Evolutionary conservation across 2,329 filamentous ascomycete species (phyloP).

Genomic region (Boeremia exigua): DNA sequence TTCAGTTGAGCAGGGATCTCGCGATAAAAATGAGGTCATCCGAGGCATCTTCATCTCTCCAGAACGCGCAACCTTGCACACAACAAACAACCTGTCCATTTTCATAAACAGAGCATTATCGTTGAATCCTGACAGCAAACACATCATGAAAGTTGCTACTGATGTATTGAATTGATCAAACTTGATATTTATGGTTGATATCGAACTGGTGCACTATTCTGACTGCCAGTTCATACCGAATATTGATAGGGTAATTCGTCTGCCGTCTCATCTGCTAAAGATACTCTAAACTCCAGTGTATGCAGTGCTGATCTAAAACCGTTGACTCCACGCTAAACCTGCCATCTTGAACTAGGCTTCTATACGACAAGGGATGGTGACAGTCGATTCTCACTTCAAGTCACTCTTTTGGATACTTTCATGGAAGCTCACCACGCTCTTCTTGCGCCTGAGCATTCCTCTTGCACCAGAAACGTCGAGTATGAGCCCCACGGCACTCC

Average conservation of each 20-base stretch:
- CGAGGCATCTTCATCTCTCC: constrained; percentile 5
- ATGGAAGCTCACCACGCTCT: constrained; percentile 9
- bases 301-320: background rate
- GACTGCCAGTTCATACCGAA: background rate
- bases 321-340: background rate
- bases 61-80: constrained; percentile 6
- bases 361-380: background rate
- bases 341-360: background rate
- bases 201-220: too few relatives aligned
- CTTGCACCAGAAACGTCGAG: constrained; percentile 41
- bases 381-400: background rate
- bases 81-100: background rate
- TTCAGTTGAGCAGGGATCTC: constrained; percentile 20
- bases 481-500: constrained; percentile 21
- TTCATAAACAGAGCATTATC: background rate
- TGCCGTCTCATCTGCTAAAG: background rate
- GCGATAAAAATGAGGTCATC: constrained; percentile 14
- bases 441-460: constrained; percentile 37
- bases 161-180: background rate
- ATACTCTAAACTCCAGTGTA: background rate
- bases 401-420: constrained; percentile 8
- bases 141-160: too few relatives aligned
- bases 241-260: background rate
- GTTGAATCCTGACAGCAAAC: background rate
- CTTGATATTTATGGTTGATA: background rate